Evolutionary conservation across 2,329 filamentous ascomycete genomes (phyloP).

Genomic region (Alternaria arborescens): DNA sequence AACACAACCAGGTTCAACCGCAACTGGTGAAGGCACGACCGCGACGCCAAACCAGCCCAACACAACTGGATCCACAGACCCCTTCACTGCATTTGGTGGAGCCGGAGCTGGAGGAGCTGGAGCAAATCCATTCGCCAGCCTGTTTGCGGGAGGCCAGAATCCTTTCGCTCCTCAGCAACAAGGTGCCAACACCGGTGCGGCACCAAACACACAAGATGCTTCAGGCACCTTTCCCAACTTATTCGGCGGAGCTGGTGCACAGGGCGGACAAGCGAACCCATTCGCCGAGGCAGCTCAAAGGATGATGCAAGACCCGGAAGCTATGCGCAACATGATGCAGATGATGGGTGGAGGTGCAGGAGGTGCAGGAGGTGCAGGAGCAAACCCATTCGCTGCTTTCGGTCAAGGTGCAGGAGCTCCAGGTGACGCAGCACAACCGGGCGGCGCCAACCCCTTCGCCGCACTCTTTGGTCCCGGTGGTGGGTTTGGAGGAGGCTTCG

Average conservation of each 20-base stretch:
- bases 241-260: slow-evolving; percentile 56
- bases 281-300: slow-evolving; percentile 57
- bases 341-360: slow-evolving; percentile 62
- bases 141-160: slow-evolving; percentile 58
- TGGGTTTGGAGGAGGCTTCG: slow-evolving; percentile 50
- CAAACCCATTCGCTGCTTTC: slow-evolving; percentile 52
- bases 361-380: slow-evolving; percentile 50
- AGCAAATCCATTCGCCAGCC: slow-evolving; percentile 67
- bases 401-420: slow-evolving; percentile 55
- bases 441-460: slow-evolving; percentile 51
- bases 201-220: slow-evolving; percentile 31
- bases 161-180: slow-evolving; percentile 44
- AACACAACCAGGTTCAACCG: slow-evolving; percentile 49
- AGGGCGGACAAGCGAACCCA: slow-evolving; percentile 57
- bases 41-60: slow-evolving; percentile 50
- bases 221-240: slow-evolving; percentile 57
- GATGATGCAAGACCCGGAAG: slow-evolving; percentile 66
- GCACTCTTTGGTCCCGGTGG: slow-evolving; percentile 58
- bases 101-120: slow-evolving; percentile 34
- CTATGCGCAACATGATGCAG: slow-evolving; percentile 60
- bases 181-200: slow-evolving; percentile 32
- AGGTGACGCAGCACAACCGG: slow-evolving; percentile 39
- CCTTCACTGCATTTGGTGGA: slow-evolving; percentile 57
- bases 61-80: slow-evolving; percentile 52
- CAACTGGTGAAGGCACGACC: slow-evolving; percentile 42